Percentiles rank a stretch among this genome's conserved stretches.
These are phyloP conservation scores for Diospyros kaki DNA, from an alignment of 148 eudicot genomes.

Conservation along the genomic window DNA sequence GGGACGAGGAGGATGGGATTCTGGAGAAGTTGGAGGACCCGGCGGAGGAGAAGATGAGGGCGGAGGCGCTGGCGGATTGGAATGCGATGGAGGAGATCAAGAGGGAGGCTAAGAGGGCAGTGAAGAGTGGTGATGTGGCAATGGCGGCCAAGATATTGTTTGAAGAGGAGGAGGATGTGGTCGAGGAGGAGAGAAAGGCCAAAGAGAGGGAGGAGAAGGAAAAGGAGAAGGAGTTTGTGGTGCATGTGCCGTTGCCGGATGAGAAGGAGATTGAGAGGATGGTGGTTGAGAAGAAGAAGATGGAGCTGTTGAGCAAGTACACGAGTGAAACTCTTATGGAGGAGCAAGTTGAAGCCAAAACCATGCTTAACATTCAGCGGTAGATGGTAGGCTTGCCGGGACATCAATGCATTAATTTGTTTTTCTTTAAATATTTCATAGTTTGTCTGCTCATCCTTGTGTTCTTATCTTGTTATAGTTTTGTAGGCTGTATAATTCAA, in stretches of 20 bases:
- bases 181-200: conserved; percentile 56
- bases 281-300: conserved; percentile 92
- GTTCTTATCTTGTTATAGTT: no score
- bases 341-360: conserved; percentile 82
- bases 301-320: conserved; percentile 83
- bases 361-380: conserved; percentile 78
- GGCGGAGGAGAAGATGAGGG: conserved; percentile 74
- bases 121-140: conserved; percentile 81
- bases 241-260: conserved; percentile 87
- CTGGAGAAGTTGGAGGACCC: conserved; percentile 69
- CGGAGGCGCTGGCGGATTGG: conserved; percentile 65
- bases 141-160: conserved; percentile 42
- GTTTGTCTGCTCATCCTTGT: background rate
- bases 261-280: conserved; percentile 92
- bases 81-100: conserved; percentile 79
- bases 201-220: conserved; percentile 42
- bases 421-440: background rate
- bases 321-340: conserved; percentile 65
- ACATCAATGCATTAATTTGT: background rate
- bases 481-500: no score
- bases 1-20: conserved; percentile 93
- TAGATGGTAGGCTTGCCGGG: conserved; percentile 21
- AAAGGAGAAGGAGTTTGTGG: conserved; percentile 73
- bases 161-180: conserved; percentile 88
- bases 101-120: conserved; percentile 74